Conservation (phyloP, 345 rosid genomes). For the Isatis tinctoria region DNA sequence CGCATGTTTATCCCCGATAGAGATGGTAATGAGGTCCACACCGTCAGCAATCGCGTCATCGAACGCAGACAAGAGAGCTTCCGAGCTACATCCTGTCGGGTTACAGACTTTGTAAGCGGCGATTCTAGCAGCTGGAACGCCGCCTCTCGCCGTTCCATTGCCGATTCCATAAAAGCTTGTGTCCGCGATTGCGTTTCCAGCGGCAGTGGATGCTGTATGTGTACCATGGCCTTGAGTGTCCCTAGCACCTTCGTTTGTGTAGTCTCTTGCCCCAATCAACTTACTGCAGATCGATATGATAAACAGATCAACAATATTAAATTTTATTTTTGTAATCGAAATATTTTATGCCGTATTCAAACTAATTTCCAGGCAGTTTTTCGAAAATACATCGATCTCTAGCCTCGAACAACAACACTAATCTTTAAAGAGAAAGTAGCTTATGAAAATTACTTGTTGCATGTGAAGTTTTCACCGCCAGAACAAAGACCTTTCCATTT, state of each 20-base stretch:
- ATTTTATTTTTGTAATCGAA: not conserved
- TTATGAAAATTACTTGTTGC: constrained; percentile 42
- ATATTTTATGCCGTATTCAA: not conserved
- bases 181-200: constrained; percentile 38
- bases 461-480: constrained; percentile 41
- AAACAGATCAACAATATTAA: not conserved
- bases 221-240: constrained; percentile 33
- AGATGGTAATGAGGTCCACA: constrained; percentile 35
- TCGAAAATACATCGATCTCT: no score
- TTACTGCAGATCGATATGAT: constrained; percentile 7
- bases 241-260: constrained; percentile 17
- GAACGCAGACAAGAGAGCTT: constrained; percentile 33
- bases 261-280: constrained; percentile 29
- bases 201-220: constrained; percentile 59
- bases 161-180: constrained; percentile 43
- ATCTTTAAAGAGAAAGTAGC: not conserved
- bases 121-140: constrained; percentile 45
- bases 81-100: not conserved
- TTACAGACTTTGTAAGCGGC: constrained; percentile 41
- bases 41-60: constrained; percentile 50
- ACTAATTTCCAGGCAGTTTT: no score
- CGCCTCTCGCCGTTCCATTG: constrained; percentile 45
- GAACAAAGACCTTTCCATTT: constrained; percentile 49
- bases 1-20: not conserved
- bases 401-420: not conserved